A percentile compares a stretch with the other conserved stretches of the same genome.
Evolutionary conservation across 2,329 filamentous ascomycete species (phyloP).

Genomic region (Teratosphaeria gauchensis): DNA sequence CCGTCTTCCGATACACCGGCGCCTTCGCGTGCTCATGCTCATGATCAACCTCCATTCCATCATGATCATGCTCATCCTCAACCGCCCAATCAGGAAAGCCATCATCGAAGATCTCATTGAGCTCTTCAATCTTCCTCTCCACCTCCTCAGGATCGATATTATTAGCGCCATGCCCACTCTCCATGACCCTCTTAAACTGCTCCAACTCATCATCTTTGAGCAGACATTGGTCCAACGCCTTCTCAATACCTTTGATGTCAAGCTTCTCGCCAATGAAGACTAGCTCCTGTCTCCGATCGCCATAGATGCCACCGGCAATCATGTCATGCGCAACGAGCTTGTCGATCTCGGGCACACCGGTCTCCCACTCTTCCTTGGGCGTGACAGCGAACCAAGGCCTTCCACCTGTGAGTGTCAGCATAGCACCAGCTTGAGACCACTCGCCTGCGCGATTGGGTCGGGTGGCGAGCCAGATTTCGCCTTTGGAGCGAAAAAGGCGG

Average conservation of each 20-base stretch:
- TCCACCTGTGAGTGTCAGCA: constrained; percentile 51
- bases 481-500: constrained; percentile 44
- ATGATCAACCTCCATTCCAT: constrained; percentile 7
- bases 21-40: constrained; percentile 4
- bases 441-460: constrained; percentile 47
- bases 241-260: constrained; percentile 42
- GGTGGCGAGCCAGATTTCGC: constrained; percentile 51
- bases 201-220: constrained; percentile 49
- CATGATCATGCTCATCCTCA: background rate
- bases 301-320: constrained; percentile 44
- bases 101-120: background rate
- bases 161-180: constrained; percentile 5
- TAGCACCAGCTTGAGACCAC: constrained; percentile 56
- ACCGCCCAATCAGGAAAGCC: background rate
- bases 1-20: background rate
- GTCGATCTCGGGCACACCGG: constrained; percentile 38
- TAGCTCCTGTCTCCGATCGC: constrained; percentile 60
- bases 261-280: constrained; percentile 64
- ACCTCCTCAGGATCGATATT: background rate
- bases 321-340: constrained; percentile 42
- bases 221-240: constrained; percentile 50
- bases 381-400: constrained; percentile 32
- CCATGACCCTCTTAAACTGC: constrained; percentile 24
- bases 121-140: background rate
- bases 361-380: constrained; percentile 41